phyloP scores from a whole-genome alignment of 306 rosid species.

The Fragaria vesca region DNA sequence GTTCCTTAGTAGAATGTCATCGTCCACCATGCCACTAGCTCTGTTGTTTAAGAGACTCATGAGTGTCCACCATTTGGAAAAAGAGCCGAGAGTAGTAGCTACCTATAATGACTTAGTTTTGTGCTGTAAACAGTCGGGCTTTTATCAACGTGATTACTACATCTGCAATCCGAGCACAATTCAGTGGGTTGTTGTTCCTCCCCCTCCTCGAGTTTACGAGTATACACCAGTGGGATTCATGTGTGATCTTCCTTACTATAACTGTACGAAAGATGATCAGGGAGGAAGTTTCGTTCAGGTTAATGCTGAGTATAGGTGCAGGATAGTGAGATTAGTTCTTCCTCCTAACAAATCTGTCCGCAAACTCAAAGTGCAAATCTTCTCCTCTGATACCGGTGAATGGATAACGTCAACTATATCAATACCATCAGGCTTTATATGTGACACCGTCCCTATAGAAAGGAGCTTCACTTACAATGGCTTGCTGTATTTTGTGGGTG shows the following conservation, averaged over 20 bases:
- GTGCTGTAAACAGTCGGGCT: neutral
- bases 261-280: neutral
- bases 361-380: neutral
- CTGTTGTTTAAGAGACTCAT: neutral
- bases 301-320: neutral
- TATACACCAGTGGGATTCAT: neutral
- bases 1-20: neutral
- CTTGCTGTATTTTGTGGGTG: neutral
- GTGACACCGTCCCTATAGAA: neutral
- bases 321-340: neutral
- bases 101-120: neutral
- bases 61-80: neutral
- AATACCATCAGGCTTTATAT: neutral
- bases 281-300: neutral
- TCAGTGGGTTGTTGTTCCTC: neutral
- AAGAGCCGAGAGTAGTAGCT: neutral
- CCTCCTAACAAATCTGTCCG: neutral
- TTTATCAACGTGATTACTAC: neutral
- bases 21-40: neutral
- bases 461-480: neutral
- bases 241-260: neutral
- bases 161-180: neutral
- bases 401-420: neutral
- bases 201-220: neutral
- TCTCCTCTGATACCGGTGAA: neutral